These are phyloP conservation scores for Medicago lupulina DNA, from an alignment of 306 rosid species.

Conservation along the genomic window DNA sequence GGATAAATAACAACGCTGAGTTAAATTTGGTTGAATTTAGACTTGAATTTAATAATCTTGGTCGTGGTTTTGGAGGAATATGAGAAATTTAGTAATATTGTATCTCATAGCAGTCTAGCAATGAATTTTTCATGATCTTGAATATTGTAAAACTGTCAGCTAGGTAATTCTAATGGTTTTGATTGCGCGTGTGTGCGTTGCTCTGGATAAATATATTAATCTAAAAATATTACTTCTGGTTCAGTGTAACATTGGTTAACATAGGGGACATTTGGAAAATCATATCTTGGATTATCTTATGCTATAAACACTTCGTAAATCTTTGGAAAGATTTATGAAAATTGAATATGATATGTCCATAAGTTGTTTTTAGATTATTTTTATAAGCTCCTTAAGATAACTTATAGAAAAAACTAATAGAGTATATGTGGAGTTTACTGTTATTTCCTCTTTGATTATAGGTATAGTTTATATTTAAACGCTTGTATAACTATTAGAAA, in stretches of 20 bases:
- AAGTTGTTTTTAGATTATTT: neutral
- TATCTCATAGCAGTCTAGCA: slow-evolving; percentile 23
- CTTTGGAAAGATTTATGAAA: neutral
- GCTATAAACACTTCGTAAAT: neutral
- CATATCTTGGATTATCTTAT: neutral
- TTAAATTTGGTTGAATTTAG: slow-evolving; percentile 22
- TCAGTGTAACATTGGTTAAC: slow-evolving; percentile 5
- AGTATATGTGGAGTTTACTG: no score
- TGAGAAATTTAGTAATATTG: slow-evolving; percentile 35
- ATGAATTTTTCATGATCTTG: slow-evolving; percentile 34
- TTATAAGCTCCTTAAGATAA: neutral
- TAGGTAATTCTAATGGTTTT: slow-evolving; percentile 26
- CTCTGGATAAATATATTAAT: neutral
- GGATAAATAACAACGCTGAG: slow-evolving; percentile 28
- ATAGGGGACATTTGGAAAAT: neutral
- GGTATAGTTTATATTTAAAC: neutral
- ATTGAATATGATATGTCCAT: neutral
- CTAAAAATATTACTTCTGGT: slow-evolving; percentile 5
- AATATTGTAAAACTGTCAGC: slow-evolving; percentile 23
- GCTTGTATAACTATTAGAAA: neutral
- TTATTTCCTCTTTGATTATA: no score
- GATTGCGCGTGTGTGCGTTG: neutral
- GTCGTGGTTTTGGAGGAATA: slow-evolving; percentile 10
- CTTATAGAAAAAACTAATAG: neutral
- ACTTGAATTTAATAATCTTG: slow-evolving; percentile 2